Evolutionary conservation across 1,284 basidiomycete species (phyloP).

Genomic region (Chalciporus sp.): DNA sequence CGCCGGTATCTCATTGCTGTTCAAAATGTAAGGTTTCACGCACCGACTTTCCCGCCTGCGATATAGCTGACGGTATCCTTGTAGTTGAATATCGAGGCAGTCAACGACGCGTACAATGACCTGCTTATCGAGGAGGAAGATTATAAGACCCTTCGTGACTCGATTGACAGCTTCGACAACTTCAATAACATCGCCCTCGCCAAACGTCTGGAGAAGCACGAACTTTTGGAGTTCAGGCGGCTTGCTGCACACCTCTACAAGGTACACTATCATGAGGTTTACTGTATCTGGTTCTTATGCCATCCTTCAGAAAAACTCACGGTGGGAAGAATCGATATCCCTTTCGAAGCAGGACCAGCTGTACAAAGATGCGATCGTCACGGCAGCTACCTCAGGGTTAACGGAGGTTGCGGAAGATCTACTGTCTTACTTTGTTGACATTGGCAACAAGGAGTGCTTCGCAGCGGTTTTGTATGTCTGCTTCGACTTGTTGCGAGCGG

Average conservation of each 20-base stretch:
- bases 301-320: constrained; percentile 76
- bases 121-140: constrained; percentile 99
- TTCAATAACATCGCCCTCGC: constrained; percentile 94
- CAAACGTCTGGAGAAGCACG: constrained; percentile 85
- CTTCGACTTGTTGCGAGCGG: constrained; percentile 91
- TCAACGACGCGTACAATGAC: constrained; percentile 98
- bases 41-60: too few species aligned
- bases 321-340: constrained; percentile 94
- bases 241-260: constrained; percentile 96
- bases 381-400: constrained; percentile 80
- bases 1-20: constrained; percentile 96
- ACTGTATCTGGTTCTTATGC: constrained; percentile 5
- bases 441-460: constrained; percentile 98
- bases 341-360: constrained; percentile 96
- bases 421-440: constrained; percentile 92
- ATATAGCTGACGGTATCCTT: constrained; percentile 11
- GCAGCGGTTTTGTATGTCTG: constrained; percentile 88
- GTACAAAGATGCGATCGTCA: constrained; percentile 95
- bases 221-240: constrained; percentile 93
- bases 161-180: constrained; percentile 97
- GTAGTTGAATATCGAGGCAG: constrained; percentile 91
- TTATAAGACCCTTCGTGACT: constrained; percentile 94
- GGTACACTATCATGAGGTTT: constrained; percentile 39
- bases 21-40: constrained; percentile 69
- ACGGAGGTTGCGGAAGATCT: constrained; percentile 93